phyloP scores from a whole-genome alignment of 805 yeast species.

The Candida qinlingensis region DNA sequence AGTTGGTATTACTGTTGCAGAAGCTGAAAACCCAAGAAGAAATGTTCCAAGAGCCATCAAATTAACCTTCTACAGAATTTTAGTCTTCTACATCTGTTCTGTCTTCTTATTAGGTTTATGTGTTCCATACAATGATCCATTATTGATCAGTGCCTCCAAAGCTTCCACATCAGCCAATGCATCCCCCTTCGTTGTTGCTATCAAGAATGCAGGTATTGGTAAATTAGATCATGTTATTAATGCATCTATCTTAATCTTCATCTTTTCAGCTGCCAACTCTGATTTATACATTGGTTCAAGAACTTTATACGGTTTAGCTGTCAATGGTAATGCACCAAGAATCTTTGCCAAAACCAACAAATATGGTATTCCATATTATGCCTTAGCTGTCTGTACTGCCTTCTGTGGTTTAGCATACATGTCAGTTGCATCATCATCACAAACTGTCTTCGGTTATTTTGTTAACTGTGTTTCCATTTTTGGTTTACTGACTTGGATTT shows the following conservation, averaged over 20 bases:
- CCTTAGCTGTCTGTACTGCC: conserved; percentile 41
- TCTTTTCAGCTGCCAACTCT: conserved; percentile 78
- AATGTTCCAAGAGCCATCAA: conserved; percentile 44
- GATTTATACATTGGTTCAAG: conserved; percentile 76
- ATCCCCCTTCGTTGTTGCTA: conserved; percentile 79
- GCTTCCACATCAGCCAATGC: conserved; percentile 60
- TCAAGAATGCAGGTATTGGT: conserved; percentile 52
- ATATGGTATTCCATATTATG: conserved; percentile 64
- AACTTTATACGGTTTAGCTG: conserved; percentile 65
- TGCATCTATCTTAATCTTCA: conserved; percentile 71
- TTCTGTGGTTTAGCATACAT: conserved; percentile 68
- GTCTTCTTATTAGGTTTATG: conserved; percentile 56
- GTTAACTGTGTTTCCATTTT: conserved; percentile 75
- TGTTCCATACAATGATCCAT: conserved; percentile 57
- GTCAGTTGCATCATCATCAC: conserved; percentile 53
- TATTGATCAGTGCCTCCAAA: conserved; percentile 46
- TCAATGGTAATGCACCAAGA: conserved; percentile 70
- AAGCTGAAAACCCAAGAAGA: conserved; percentile 41
- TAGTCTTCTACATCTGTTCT: conserved; percentile 60
- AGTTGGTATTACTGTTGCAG: conserved; percentile 47
- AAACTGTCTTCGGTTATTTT: conserved; percentile 61
- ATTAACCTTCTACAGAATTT: conserved; percentile 67
- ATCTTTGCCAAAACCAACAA: conserved; percentile 60
- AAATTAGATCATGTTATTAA: conserved; percentile 74
- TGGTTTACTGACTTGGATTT: conserved; percentile 71